Conservation (phyloP, 2,329 filamentous ascomycete genomes). For the Botryotinia narcissicola region DNA sequence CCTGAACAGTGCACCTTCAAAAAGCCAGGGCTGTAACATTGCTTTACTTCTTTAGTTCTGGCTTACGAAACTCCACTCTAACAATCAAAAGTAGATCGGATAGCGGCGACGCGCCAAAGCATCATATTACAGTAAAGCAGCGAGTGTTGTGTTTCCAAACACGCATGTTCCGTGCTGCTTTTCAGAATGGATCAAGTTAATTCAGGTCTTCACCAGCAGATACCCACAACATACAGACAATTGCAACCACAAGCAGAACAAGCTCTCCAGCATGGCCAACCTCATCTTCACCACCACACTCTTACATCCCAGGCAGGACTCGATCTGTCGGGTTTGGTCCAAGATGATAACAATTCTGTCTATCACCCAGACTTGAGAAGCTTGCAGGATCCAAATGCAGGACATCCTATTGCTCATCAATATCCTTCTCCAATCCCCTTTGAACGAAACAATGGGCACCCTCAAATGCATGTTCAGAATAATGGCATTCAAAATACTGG, state of each 20-base stretch:
- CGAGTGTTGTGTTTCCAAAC: constrained; percentile 25
- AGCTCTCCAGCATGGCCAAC: constrained; percentile 37
- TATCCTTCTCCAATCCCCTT: constrained; percentile 40
- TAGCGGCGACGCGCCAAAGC: constrained; percentile 15
- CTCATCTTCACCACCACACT: constrained; percentile 36
- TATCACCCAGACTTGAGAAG: constrained; percentile 40
- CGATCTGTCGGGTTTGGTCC: constrained; percentile 41
- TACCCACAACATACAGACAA: constrained; percentile 33
- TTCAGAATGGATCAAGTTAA: constrained; percentile 34
- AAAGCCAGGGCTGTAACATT: neutral
- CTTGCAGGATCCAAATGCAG: constrained; percentile 39
- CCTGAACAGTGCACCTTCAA: neutral
- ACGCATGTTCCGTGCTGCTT: constrained; percentile 30
- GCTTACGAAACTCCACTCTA: constrained; percentile 14
- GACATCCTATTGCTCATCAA: constrained; percentile 29
- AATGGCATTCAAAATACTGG: constrained; percentile 37
- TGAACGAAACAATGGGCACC: constrained; percentile 38
- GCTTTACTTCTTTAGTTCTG: constrained; percentile 10
- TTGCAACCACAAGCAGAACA: constrained; percentile 38
- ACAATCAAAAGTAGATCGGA: constrained; percentile 1
- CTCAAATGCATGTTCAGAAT: constrained; percentile 35
- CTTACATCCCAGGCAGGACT: constrained; percentile 41
- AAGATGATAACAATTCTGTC: constrained; percentile 40
- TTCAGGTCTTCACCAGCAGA: constrained; percentile 37
- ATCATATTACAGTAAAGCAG: constrained; percentile 37